These are phyloP conservation scores for Aspergillus neotritici DNA, from an alignment of 2,329 filamentous ascomycete genomes.

Conservation along the genomic window DNA sequence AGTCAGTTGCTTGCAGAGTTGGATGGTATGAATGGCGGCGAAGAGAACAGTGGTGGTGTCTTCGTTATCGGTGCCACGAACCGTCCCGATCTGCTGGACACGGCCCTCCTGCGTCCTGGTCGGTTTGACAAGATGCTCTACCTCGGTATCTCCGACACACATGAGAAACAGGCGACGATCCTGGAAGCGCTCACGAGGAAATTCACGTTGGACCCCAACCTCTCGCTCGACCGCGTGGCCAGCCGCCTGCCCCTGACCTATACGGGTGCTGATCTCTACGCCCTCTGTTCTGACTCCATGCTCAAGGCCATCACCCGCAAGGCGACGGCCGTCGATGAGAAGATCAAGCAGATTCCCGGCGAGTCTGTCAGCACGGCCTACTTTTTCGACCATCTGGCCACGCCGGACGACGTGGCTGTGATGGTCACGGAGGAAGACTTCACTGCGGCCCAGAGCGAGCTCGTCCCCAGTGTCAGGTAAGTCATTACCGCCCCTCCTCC, in stretches of 20 bases:
- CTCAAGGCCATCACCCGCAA: conserved; percentile 95
- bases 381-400: conserved; percentile 91
- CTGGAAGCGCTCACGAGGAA: conserved; percentile 91
- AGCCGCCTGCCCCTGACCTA: conserved; percentile 85
- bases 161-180: conserved; percentile 92
- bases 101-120: conserved; percentile 79
- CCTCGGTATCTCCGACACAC: conserved; percentile 89
- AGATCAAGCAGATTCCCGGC: conserved; percentile 61
- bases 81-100: conserved; percentile 84
- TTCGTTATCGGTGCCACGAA: conserved; percentile 98
- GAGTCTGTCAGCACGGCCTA: conserved; percentile 73
- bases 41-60: conserved; percentile 71
- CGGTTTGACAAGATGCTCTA: conserved; percentile 99
- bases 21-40: conserved; percentile 94
- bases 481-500: conserved; percentile 9
- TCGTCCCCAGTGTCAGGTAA: conserved; percentile 77
- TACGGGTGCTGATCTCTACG: conserved; percentile 95
- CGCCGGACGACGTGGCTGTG: conserved; percentile 74
- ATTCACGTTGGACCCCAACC: conserved; percentile 74
- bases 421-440: conserved; percentile 90
- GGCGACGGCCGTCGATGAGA: conserved; percentile 74
- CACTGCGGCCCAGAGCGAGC: conserved; percentile 68
- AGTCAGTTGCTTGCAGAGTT: conserved; percentile 90
- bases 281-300: conserved; percentile 96
- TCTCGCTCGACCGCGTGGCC: conserved; percentile 71